phyloP scores from a whole-genome alignment of 1,139 yeast genomes.

The Meyerozyma sp. region DNA sequence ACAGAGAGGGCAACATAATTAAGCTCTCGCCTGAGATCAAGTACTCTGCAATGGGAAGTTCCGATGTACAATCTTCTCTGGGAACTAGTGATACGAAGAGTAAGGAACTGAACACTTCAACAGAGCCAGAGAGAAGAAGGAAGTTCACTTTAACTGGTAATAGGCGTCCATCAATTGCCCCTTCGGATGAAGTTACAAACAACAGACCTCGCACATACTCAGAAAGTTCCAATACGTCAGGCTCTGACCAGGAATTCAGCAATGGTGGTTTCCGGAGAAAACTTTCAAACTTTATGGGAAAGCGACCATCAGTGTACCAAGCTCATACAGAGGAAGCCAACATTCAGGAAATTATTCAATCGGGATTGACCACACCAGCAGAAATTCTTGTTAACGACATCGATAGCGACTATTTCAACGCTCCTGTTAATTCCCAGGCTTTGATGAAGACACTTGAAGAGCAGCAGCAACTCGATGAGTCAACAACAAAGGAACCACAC shows the following conservation, averaged over 20 bases:
- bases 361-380: constrained; percentile 41
- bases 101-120: not conserved
- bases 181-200: not conserved
- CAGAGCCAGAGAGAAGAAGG: constrained; percentile 4
- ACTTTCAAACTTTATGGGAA: constrained; percentile 37
- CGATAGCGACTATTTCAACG: constrained; percentile 18
- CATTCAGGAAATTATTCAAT: constrained; percentile 35
- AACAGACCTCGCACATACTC: not conserved
- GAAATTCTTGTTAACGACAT: constrained; percentile 36
- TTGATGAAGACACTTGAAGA: constrained; percentile 6
- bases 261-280: constrained; percentile 28
- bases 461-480: constrained; percentile 5
- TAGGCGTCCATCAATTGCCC: constrained; percentile 10
- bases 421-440: constrained; percentile 5
- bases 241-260: constrained; percentile 1
- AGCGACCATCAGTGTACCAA: constrained; percentile 40
- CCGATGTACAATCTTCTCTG: constrained; percentile 1
- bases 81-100: not conserved
- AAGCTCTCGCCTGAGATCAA: constrained; percentile 44
- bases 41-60: constrained; percentile 17
- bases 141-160: constrained; percentile 12
- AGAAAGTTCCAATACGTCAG: constrained; percentile 1
- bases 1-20: constrained; percentile 39
- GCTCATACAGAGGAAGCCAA: constrained; percentile 33
- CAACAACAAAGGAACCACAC: constrained; percentile 7